Evolutionary conservation across 352 stramenopile genomes (phyloP).

Genomic region (Pseudoperonospora humuli): DNA sequence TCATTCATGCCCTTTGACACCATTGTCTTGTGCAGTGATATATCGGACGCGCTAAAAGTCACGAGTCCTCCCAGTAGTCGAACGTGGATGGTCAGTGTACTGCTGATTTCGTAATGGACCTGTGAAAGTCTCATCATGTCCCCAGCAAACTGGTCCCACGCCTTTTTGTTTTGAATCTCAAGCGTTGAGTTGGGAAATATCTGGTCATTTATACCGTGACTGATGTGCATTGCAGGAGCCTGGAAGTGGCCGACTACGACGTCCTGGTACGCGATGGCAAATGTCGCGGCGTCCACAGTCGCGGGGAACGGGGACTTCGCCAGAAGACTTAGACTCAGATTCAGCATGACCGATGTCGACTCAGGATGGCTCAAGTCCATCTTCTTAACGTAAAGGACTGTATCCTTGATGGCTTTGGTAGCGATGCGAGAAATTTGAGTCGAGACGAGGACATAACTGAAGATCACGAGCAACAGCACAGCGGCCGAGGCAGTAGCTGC

Average conservation of each 20-base stretch:
- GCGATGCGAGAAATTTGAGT: conserved; percentile 53
- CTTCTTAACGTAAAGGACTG: conserved; percentile 43
- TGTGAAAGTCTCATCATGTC: conserved; percentile 47
- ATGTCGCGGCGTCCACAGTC: conserved; percentile 34
- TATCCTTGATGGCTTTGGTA: conserved; percentile 43
- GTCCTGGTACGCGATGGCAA: conserved; percentile 40
- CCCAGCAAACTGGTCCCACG: conserved; percentile 56
- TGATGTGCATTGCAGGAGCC: conserved; percentile 40
- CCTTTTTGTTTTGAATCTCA: conserved; percentile 40
- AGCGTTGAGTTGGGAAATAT: conserved; percentile 45
- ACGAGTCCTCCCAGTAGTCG: conserved; percentile 43
- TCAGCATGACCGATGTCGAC: conserved; percentile 27
- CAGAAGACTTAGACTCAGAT: conserved; percentile 39
- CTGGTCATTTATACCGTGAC: conserved; percentile 39
- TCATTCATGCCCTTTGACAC: conserved; percentile 53
- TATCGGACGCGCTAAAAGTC: conserved; percentile 31
- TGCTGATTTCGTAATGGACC: conserved; percentile 45
- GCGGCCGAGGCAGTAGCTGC: conserved; percentile 6
- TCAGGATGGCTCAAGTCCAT: conserved; percentile 53
- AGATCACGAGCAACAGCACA: conserved; percentile 21
- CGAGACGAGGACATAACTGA: conserved; percentile 35
- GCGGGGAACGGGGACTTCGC: conserved; percentile 49
- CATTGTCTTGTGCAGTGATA: conserved; percentile 52
- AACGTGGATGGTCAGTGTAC: conserved; percentile 43
- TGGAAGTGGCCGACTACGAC: conserved; percentile 37